These are phyloP conservation scores for Vigna trinervia DNA, from an alignment of 306 rosid species.

Conservation along the genomic window DNA sequence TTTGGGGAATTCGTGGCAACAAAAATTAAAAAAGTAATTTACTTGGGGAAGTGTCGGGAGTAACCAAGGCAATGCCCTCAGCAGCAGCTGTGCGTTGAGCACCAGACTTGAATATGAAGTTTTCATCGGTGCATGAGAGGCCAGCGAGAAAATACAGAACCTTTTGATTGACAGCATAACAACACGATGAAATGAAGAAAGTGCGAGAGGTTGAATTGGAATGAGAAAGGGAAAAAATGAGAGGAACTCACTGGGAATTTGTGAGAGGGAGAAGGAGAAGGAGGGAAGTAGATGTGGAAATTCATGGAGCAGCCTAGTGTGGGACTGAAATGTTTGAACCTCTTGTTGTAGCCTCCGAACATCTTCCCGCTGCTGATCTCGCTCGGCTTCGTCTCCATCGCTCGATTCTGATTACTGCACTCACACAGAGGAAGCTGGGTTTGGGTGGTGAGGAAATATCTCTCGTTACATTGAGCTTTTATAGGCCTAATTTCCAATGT, in stretches of 20 bases:
- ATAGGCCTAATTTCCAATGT: too few relatives aligned
- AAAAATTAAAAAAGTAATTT: not conserved
- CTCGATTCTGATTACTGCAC: not conserved
- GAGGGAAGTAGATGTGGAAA: slow-evolving; percentile 86
- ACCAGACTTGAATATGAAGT: slow-evolving; percentile 77
- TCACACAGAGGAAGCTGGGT: too few relatives aligned
- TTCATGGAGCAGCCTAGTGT: slow-evolving; percentile 94
- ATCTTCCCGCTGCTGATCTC: slow-evolving; percentile 78
- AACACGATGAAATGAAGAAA: not conserved
- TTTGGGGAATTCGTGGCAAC: not conserved
- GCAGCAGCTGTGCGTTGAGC: slow-evolving; percentile 85
- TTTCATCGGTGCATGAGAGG: slow-evolving; percentile 87
- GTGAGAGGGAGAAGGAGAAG: slow-evolving; percentile 61
- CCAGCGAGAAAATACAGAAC: slow-evolving; percentile 94
- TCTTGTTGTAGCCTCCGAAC: slow-evolving; percentile 88
- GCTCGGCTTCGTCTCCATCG: slow-evolving; percentile 51
- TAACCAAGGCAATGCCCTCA: slow-evolving; percentile 76
- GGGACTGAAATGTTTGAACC: slow-evolving; percentile 86
- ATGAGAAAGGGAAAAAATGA: not conserved
- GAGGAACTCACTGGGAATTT: slow-evolving; percentile 73
- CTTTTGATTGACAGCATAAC: not conserved
- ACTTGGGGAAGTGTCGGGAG: slow-evolving; percentile 96
- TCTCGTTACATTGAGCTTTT: too few relatives aligned
- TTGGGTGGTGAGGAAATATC: too few relatives aligned
- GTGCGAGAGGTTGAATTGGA: slow-evolving; percentile 3